These are phyloP conservation scores for Meira nashicola DNA, from an alignment of 1,284 basidiomycete species.

Conservation along the genomic window DNA sequence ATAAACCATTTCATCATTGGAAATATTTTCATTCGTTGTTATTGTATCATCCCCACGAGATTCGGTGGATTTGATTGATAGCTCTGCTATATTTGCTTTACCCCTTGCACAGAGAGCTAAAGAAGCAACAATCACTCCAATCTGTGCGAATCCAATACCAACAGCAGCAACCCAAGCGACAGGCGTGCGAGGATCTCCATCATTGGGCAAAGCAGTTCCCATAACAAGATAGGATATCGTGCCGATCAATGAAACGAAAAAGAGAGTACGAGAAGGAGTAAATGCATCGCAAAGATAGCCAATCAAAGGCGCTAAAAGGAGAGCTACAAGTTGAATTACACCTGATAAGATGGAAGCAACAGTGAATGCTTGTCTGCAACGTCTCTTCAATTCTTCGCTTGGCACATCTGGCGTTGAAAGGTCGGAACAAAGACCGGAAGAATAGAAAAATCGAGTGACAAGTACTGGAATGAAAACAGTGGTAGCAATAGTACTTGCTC, in stretches of 20 bases:
- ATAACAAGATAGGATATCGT: constrained; percentile 24
- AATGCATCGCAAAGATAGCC: constrained; percentile 29
- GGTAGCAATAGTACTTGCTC: constrained; percentile 35
- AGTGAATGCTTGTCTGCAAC: constrained; percentile 31
- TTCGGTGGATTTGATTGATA: background rate
- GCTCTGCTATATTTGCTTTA: background rate
- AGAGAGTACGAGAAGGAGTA: constrained; percentile 21
- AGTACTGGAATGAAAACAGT: constrained; percentile 41
- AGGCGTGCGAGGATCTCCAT: constrained; percentile 21
- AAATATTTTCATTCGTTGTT: background rate
- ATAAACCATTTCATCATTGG: background rate
- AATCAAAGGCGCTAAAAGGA: constrained; percentile 27
- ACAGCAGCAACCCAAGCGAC: constrained; percentile 25
- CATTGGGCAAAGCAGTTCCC: constrained; percentile 20
- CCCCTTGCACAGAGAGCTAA: constrained; percentile 28
- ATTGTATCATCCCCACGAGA: too few species aligned
- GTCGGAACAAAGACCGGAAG: constrained; percentile 24
- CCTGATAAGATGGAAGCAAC: constrained; percentile 30
- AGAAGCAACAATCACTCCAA: constrained; percentile 31
- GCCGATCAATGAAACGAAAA: constrained; percentile 22
- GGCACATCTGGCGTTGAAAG: constrained; percentile 30
- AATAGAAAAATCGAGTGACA: constrained; percentile 35
- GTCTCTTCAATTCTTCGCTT: constrained; percentile 29
- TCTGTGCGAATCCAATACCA: constrained; percentile 28
- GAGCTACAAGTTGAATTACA: constrained; percentile 26